A percentile compares a stretch with the other conserved stretches of the same genome.
These are phyloP conservation scores for Cercospora zeae-maydis DNA, from an alignment of 2,329 filamentous ascomycete species.

Conservation along the genomic window DNA sequence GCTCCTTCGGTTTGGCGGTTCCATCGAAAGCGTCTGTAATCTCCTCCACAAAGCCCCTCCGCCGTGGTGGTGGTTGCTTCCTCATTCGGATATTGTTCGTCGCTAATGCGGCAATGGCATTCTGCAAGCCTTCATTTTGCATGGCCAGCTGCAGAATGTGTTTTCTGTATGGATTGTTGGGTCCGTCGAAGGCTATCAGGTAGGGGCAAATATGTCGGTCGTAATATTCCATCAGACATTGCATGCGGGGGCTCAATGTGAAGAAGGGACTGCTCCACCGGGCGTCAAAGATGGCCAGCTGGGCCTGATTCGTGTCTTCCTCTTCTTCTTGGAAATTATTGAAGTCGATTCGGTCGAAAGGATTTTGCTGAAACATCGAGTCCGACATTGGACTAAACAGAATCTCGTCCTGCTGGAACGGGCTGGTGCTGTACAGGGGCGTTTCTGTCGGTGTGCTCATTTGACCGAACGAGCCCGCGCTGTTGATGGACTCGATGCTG, in stretches of 20 bases:
- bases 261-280: conserved; percentile 42
- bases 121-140: conserved; percentile 77
- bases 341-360: conserved; percentile 22
- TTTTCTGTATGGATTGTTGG: conserved; percentile 78
- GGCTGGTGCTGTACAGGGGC: conserved; percentile 11
- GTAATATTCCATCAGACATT: conserved; percentile 90
- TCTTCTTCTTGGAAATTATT: conserved; percentile 20
- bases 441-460: conserved; percentile 3
- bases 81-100: conserved; percentile 90
- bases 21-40: conserved; percentile 29
- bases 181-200: conserved; percentile 85
- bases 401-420: conserved; percentile 26
- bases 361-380: conserved; percentile 17
- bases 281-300: conserved; percentile 30
- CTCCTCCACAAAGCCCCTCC: conserved; percentile 35
- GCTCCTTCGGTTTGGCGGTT: conserved; percentile 34
- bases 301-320: conserved; percentile 21
- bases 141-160: conserved; percentile 76
- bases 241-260: conserved; percentile 70
- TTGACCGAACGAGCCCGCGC: conserved; percentile 20
- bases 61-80: conserved; percentile 54
- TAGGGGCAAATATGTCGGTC: conserved; percentile 87
- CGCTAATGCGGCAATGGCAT: conserved; percentile 84
- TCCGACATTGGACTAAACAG: conserved; percentile 34
- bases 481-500: conserved; percentile 47